Evolutionary conservation across 2,329 filamentous ascomycete species (phyloP), one percentile per base, ranked within the genome.

Genomic region (Alternaria gansuensis): DNA sequence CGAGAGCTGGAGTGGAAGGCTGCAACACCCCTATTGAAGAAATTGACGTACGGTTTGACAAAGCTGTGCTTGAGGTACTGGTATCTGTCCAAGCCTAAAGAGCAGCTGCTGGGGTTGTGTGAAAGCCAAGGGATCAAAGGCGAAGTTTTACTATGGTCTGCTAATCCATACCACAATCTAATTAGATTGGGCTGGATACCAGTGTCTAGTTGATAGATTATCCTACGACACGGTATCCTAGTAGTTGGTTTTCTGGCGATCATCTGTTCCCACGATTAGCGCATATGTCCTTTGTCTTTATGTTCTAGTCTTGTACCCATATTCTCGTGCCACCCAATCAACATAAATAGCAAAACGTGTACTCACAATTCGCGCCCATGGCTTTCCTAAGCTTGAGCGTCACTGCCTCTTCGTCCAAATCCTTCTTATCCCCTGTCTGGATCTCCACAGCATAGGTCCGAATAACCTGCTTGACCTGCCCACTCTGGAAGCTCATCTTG

Each of bases 311-410:
- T 26, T 36, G n/a, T 36, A 36, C 21, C 48, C 33, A 37, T 36
- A 28, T 5, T 50, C 34, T 14, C 4, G 11, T 9, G 31, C 21
- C 13, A 29, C 13, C 36, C 21, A 33, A 2, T 36, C 31, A 48
- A 36, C 44, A 48, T 9, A 48, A 34, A 26, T 34, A 48, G 44
- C 29, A 48, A 48, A 48, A 48, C 31, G 44, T 24, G 7, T 34
- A 70, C 72, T 90, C 88, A 82, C 90, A 91, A 76, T 90, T 88
- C 14, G 88, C 88, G 31, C 88, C 88, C 54, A 88, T 88, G 4
- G 85, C 87, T 79, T 85, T 88, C 75, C 88, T 80, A 77, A 90
- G 76, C 70, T 84, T 79, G 60, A 82, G 75, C 14, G 90, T 85
- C 51, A 91, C 83, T 21, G 88, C 86, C 62, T 80, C 78, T 77